Conservation (phyloP, 169 alveolate genomes). For the Cytauxzoon felis region DNA sequence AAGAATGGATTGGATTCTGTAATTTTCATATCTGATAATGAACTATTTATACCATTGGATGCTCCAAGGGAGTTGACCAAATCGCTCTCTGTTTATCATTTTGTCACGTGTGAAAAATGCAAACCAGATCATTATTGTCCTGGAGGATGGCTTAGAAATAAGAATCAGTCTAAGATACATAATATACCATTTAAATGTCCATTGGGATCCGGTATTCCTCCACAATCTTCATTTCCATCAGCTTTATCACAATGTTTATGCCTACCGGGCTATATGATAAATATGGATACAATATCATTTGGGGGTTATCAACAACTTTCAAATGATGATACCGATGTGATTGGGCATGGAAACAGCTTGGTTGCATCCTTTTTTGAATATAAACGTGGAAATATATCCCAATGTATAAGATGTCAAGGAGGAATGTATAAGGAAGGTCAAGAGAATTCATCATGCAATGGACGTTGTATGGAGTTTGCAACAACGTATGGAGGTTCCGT, state of each 20-base stretch:
- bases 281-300: background rate
- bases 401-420: conserved; percentile 67
- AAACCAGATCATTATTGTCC: conserved; percentile 50
- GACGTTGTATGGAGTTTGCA: conserved; percentile 73
- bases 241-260: conserved; percentile 68
- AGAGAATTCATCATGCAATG: conserved; percentile 74
- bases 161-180: conserved; percentile 53
- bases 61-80: background rate
- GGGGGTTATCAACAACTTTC: too few species aligned
- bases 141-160: conserved; percentile 49
- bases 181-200: conserved; percentile 73
- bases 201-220: conserved; percentile 66
- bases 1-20: conserved; percentile 22
- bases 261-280: conserved; percentile 65
- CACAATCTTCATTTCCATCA: conserved; percentile 63
- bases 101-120: conserved; percentile 46
- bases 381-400: conserved; percentile 4
- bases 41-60: conserved; percentile 7
- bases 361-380: background rate
- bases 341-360: background rate
- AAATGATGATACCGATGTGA: too few species aligned
- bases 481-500: conserved; percentile 74
- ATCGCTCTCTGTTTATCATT: background rate
- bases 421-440: conserved; percentile 75
- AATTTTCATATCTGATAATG: conserved; percentile 15